Conservation (phyloP, 2,329 filamentous ascomycete species). For the Monilinia polystroma region DNA sequence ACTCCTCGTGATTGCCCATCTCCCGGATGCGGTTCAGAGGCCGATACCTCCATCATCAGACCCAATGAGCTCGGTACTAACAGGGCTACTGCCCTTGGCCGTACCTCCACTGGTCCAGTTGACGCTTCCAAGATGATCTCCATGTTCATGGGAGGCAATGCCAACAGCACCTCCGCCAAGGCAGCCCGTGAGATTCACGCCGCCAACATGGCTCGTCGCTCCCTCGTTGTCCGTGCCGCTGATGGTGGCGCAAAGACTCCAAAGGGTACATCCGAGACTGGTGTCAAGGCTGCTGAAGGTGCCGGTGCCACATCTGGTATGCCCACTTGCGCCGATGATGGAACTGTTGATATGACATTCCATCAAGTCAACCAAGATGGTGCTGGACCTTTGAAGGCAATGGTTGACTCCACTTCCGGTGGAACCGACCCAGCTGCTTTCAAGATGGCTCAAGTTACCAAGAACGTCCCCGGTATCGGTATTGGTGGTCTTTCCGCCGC, state of each 20-base stretch:
- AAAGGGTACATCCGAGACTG: conserved; percentile 50
- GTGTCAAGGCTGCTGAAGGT: conserved; percentile 55
- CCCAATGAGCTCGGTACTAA: conserved; percentile 55
- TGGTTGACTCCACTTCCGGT: conserved; percentile 61
- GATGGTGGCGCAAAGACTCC: conserved; percentile 49
- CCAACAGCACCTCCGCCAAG: conserved; percentile 44
- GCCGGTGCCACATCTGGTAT: conserved; percentile 51
- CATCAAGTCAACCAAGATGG: conserved; percentile 72
- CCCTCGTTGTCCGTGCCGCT: conserved; percentile 38
- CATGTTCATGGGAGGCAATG: conserved; percentile 57
- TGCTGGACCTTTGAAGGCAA: conserved; percentile 61
- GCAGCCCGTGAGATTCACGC: conserved; percentile 73
- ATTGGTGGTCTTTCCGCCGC: conserved; percentile 55
- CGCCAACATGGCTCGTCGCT: conserved; percentile 52
- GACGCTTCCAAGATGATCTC: conserved; percentile 56
- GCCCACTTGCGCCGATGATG: conserved; percentile 60
- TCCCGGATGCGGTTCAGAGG: conserved; percentile 63
- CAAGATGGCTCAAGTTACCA: conserved; percentile 55
- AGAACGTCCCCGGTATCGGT: conserved; percentile 57
- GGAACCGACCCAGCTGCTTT: conserved; percentile 61
- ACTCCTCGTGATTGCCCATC: conserved; percentile 65
- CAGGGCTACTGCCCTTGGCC: conserved; percentile 60
- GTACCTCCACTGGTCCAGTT: conserved; percentile 58
- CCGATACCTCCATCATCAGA: conserved; percentile 69
- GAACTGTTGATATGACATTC: conserved; percentile 62